Evolutionary conservation across 163 green algal genomes (phyloP), one percentile per base, ranked within the genome.

Genomic region (Scenedesmus sp.): DNA sequence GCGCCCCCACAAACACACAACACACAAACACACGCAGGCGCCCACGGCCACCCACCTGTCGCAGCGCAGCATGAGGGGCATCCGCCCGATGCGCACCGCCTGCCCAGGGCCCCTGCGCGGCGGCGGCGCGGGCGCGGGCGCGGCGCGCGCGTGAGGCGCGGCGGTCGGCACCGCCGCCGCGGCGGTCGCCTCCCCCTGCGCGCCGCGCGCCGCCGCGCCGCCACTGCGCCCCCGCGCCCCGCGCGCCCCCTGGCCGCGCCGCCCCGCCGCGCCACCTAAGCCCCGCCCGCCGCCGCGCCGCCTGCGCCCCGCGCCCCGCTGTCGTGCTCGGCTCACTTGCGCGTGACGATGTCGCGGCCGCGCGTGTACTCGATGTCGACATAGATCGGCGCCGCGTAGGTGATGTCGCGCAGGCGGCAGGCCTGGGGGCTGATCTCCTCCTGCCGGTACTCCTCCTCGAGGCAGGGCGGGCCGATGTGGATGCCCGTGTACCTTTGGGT

Each of bases 341-440:
- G 87, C 1, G 95, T 87, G 28, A 99, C 87, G n/a, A 98, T 94
- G 79, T 98, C 94, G 77, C 92, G 91, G n/a, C 81, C 95, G 24
- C 95, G 87, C 60, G 91, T 98, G 89, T 98, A 99, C 90, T 99
- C 96, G 10, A 99, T 88, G 82, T 99, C 96, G 70, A 99, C 96
- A 2, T 81, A 95, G 85, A 99, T 95, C 54, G 95, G 95, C 2
- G 96, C 96, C 2, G 95, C 91, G 75, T 99, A 99, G 44, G 96
- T 99, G 86, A 98, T 97, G 88, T 99, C 96, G 0, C 96, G 84
- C 82, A 99, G 87, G 18, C 96, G 89, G 89, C 96, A 99, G 85
- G 98, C 90, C 83, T 99, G 96, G 20, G 96, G 96, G 1, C 93
- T 99, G 73, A 98, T 96, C 57, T 93, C 88, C 10, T 88, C 86